Base-by-base conservation (phyloP, 768 basidiomycete genomes). In the Mycena floridula region DNA sequence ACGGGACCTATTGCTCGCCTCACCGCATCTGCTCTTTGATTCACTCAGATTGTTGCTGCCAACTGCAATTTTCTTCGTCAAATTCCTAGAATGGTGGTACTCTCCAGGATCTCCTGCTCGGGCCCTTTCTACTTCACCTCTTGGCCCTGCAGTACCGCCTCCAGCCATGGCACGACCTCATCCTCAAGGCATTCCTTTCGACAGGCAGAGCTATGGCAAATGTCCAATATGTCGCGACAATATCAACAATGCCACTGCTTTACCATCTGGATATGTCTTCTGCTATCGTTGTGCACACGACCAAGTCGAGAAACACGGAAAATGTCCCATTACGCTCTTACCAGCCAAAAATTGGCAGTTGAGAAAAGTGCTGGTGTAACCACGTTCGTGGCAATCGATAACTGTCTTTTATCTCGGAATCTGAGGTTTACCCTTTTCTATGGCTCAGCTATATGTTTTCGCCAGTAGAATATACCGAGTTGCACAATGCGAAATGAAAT, bases 21-120 rank as follows among this genome's bases (percentile, higher is more conserved):
- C 80, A 6, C 89, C 87, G 6, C 76, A 71, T 40, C 62, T 83
- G 35, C 54, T 87, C 7, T 71, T 93, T 25, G 87, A 92, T 59
- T 90, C 88, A 2, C 69, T 93, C 28, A 79, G 82, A 47, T 66
- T 89, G 38, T 71, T 89, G 37, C 76, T 93, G 25, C 95, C 90
- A 13, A 87, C 84, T 16, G 85, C 86, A 32, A 92, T 99, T 47
- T 95, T 99, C 64, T 88, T 90, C 59, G 72, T 99, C 69, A 95
- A 93, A 63, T 94, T 98, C 64, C 71, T 96, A 37, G 93, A 98
- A 65, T 99, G 96, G 93, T 99, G 95, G 93, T 98, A 98, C 59
- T 94, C 92, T 4, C 93, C 96, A 18, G 76, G 77, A 36, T 96
- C 90, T 9, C 93, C 87, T 3, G 89, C 87, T 15, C 79, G 82